These are phyloP conservation scores for Trichosporon asahii DNA, from an alignment of 1,284 basidiomycete genomes.

Conservation along the genomic window DNA sequence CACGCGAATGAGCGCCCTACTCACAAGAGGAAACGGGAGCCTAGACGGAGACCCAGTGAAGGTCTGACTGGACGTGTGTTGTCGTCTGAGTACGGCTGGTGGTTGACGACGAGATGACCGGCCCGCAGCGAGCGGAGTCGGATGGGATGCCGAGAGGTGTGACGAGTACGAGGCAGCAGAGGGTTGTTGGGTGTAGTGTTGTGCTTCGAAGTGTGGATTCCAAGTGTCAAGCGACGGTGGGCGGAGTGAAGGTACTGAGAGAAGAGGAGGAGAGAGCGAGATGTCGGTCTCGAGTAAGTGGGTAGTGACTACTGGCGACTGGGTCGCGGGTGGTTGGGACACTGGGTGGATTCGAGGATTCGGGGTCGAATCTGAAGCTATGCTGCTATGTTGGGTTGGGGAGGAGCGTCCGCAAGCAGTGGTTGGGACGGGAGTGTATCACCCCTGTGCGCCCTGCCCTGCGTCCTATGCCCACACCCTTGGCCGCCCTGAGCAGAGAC, in stretches of 20 bases:
- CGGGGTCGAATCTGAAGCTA: constrained; percentile 6
- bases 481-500: background rate
- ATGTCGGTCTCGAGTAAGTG: background rate
- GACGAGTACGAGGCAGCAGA: background rate
- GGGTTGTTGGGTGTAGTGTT: background rate
- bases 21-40: background rate
- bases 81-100: background rate
- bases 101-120: background rate
- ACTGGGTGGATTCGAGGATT: background rate
- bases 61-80: background rate
- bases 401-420: constrained; percentile 1
- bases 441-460: constrained; percentile 3
- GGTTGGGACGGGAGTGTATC: constrained; percentile 10
- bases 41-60: background rate
- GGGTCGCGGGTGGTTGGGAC: background rate
- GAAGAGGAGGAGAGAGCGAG: background rate
- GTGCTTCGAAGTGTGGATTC: background rate
- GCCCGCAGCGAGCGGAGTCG: background rate
- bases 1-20: background rate
- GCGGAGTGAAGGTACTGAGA: background rate
- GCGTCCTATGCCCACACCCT: constrained; percentile 1
- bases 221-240: background rate
- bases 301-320: background rate
- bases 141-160: background rate
- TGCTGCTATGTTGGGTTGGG: background rate